phyloP scores from a whole-genome alignment of 208 protist genomes.

The Crithidia fasciculata region DNA sequence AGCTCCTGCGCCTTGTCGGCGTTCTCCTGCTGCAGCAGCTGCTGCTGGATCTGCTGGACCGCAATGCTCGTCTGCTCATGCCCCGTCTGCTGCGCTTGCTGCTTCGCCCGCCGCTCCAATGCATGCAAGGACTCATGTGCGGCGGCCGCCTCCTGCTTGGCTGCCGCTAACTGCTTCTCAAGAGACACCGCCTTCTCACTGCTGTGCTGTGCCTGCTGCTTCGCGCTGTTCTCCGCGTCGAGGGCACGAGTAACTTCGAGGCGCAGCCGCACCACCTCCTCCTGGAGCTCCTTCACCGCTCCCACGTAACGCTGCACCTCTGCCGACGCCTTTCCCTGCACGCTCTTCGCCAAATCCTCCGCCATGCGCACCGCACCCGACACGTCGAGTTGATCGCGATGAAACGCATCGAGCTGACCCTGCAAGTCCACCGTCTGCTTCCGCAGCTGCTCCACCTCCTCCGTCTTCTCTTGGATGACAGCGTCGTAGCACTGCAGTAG shows the following conservation, averaged over 20 bases:
- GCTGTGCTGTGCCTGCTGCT: slow-evolving; percentile 18
- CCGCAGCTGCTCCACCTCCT: slow-evolving; percentile 49
- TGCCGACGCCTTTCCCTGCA: slow-evolving; percentile 37
- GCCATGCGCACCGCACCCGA: slow-evolving; percentile 51
- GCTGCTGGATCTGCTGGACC: slow-evolving; percentile 54
- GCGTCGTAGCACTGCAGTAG: slow-evolving; percentile 89
- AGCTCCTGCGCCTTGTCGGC: slow-evolving; percentile 74
- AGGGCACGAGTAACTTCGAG: slow-evolving; percentile 46
- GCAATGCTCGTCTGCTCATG: slow-evolving; percentile 41
- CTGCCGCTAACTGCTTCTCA: slow-evolving; percentile 28
- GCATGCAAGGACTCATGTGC: slow-evolving; percentile 22
- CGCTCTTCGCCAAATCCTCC: slow-evolving; percentile 61
- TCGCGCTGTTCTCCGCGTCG: slow-evolving; percentile 34
- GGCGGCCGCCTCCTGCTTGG: slow-evolving; percentile 22
- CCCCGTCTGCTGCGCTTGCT: slow-evolving; percentile 26
- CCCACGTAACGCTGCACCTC: slow-evolving; percentile 39
- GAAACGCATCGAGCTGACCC: slow-evolving; percentile 27
- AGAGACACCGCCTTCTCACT: slow-evolving; percentile 4
- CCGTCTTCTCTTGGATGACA: slow-evolving; percentile 72
- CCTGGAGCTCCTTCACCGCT: slow-evolving; percentile 34
- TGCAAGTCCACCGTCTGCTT: slow-evolving; percentile 39
- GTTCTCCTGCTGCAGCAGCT: slow-evolving; percentile 65
- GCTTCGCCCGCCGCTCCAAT: slow-evolving; percentile 26
- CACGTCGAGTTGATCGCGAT: slow-evolving; percentile 43
- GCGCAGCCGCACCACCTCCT: slow-evolving; percentile 35